Base-by-base conservation (phyloP, 441 rosid genomes). In the Adansonia grandidieri region DNA sequence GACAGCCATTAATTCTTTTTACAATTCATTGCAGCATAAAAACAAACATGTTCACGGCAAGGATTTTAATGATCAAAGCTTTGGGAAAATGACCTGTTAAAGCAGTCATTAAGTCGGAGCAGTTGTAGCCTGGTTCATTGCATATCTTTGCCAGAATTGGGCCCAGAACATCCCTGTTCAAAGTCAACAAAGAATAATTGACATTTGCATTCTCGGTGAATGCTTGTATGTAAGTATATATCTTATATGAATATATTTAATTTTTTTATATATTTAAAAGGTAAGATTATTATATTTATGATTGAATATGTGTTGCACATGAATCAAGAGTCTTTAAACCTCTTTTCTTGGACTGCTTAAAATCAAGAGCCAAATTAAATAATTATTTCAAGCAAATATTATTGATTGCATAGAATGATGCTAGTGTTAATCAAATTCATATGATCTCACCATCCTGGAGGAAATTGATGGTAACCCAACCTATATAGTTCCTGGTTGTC, bases 391-490 rank as follows among this genome's bases (percentile, higher is more conserved):
- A 24, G 28, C 28, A 24, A 24, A 24, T 24, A 24, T 24, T 24
- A 24, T 24, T 24, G 28, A 24, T 24, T 24, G 28, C 28, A 24
- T 24, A 24, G 28, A 24, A 24, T 24, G 28, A 24, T 24, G 28
- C 28, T 24, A 24, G 28, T 24, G 28, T 24, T 24, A 24, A 24
- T 20, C 15, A 48, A 62, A 0, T 11, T 24, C n/a, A 22, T 53
- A 24, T 24, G 28, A 24, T 57, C 64, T 81, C 74, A 87, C 89
- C 89, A 86, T 32, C 37, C 78, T 19, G 86, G 90, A 78, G 82
- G 80, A 70, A 89, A 84, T 82, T 88, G 82, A 17, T 64, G 28
- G 19, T 82, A 13, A 47, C 86, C 83, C 80, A 81, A 67, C 81
- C 78, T 57, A 71, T 82, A 84, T 54, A 84, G 65, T 24, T 42